Conservation (phyloP, 1,284 basidiomycete species). For the Inonotus hispidus region DNA sequence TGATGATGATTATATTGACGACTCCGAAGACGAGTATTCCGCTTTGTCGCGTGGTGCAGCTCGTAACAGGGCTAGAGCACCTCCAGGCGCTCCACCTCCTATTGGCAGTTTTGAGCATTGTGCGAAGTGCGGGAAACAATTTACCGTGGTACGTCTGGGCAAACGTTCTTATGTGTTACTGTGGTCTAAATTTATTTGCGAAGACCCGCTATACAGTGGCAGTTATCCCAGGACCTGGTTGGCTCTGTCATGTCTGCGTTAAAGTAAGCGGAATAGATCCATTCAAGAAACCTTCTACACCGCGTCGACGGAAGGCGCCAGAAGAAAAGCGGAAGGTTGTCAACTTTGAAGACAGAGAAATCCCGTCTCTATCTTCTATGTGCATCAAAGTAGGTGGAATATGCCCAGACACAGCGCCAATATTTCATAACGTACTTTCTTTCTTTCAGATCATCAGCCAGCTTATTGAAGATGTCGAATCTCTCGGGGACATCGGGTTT, state of each 20-base stretch:
- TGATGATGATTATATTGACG: slow-evolving; percentile 41
- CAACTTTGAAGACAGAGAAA: slow-evolving; percentile 64
- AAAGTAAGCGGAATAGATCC: slow-evolving; percentile 73
- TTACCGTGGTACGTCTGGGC: slow-evolving; percentile 71
- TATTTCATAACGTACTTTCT: not conserved
- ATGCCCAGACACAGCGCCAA: no score
- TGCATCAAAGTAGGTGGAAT: slow-evolving; percentile 64
- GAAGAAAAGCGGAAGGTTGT: slow-evolving; percentile 59
- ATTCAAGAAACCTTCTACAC: slow-evolving; percentile 69
- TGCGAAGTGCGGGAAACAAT: slow-evolving; percentile 76
- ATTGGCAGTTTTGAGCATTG: slow-evolving; percentile 82
- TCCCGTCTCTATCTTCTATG: slow-evolving; percentile 66
- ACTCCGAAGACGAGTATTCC: slow-evolving; percentile 45
- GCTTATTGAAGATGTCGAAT: slow-evolving; percentile 88
- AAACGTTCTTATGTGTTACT: not conserved
- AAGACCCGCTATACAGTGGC: slow-evolving; percentile 85
- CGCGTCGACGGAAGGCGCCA: slow-evolving; percentile 56
- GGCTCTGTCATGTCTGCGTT: slow-evolving; percentile 75
- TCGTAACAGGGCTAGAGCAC: slow-evolving; percentile 36
- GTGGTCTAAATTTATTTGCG: not conserved
- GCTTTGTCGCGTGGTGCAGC: slow-evolving; percentile 41
- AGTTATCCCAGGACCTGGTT: slow-evolving; percentile 62
- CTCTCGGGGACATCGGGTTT: slow-evolving; percentile 80
- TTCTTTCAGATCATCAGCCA: slow-evolving; percentile 66
- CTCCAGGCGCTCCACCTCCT: slow-evolving; percentile 47